These are phyloP conservation scores for Amniculicola lignicola DNA, from an alignment of 495 filamentous ascomycete species.

Conservation along the genomic window DNA sequence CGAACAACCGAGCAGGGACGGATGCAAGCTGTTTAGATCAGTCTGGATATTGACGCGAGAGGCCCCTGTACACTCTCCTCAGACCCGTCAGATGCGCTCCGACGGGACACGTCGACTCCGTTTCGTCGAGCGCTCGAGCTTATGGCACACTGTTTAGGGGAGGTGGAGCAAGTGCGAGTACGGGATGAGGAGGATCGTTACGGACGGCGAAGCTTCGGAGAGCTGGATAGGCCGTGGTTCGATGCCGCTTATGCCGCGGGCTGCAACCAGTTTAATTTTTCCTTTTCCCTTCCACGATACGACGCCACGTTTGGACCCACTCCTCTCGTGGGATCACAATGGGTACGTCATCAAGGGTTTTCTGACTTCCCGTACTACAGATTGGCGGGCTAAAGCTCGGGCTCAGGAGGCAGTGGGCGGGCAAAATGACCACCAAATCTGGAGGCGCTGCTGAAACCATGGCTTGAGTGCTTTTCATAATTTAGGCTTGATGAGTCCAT, in stretches of 20 bases:
- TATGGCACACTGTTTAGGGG: no score
- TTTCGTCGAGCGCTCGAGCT: not conserved
- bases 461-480: conserved; percentile 1
- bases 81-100: not conserved
- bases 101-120: not conserved
- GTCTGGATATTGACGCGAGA: not conserved
- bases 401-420: not conserved
- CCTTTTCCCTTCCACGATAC: conserved; percentile 11
- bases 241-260: conserved; percentile 25
- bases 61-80: not conserved
- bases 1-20: not conserved
- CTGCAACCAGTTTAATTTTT: conserved; percentile 19
- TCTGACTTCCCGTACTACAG: conserved; percentile 19
- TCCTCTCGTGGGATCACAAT: conserved; percentile 27
- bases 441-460: conserved; percentile 24
- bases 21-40: not conserved
- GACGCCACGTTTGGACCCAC: conserved; percentile 34
- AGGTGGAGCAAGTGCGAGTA: not conserved
- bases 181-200: not conserved
- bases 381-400: conserved; percentile 22
- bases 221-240: not conserved
- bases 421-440: conserved; percentile 13
- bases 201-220: not conserved
- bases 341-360: conserved; percentile 34
- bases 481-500: not conserved